A percentile compares a stretch with the other conserved stretches of the same genome.
Evolutionary conservation across 2,329 filamentous ascomycete genomes (phyloP).

Genomic region (Fonsecaea monophora): DNA sequence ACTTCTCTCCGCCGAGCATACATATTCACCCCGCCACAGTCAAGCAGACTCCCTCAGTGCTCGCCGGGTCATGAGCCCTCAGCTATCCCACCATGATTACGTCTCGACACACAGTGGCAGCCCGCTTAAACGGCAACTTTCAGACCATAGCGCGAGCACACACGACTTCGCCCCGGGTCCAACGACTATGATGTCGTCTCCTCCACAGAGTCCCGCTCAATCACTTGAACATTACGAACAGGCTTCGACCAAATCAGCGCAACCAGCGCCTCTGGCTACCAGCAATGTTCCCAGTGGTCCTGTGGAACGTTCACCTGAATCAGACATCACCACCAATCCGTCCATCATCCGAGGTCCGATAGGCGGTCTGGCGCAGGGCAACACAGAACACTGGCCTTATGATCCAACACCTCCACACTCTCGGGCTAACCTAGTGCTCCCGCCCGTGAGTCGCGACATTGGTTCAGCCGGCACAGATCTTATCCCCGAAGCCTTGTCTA

Average conservation of each 20-base stretch:
- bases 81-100: slow-evolving; percentile 36
- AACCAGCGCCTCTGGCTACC: slow-evolving; percentile 32
- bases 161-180: slow-evolving; percentile 48
- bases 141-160: slow-evolving; percentile 45
- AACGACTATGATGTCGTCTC: slow-evolving; percentile 54
- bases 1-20: slow-evolving; percentile 63
- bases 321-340: slow-evolving; percentile 81
- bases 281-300: slow-evolving; percentile 26
- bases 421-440: slow-evolving; percentile 46
- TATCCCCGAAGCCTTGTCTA: slow-evolving; percentile 38
- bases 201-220: slow-evolving; percentile 59
- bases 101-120: slow-evolving; percentile 48
- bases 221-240: slow-evolving; percentile 24
- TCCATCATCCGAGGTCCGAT: slow-evolving; percentile 80
- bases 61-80: slow-evolving; percentile 43
- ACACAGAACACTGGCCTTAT: slow-evolving; percentile 62
- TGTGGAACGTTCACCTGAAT: slow-evolving; percentile 46
- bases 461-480: slow-evolving; percentile 53
- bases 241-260: slow-evolving; percentile 10
- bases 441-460: slow-evolving; percentile 48
- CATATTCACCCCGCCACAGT: slow-evolving; percentile 29
- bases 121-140: slow-evolving; percentile 54
- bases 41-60: slow-evolving; percentile 35
- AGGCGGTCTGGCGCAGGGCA: slow-evolving; percentile 60
- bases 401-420: slow-evolving; percentile 59